Conservation (phyloP, 2,329 filamentous ascomycete genomes). For the Lecanosticta acicola region DNA sequence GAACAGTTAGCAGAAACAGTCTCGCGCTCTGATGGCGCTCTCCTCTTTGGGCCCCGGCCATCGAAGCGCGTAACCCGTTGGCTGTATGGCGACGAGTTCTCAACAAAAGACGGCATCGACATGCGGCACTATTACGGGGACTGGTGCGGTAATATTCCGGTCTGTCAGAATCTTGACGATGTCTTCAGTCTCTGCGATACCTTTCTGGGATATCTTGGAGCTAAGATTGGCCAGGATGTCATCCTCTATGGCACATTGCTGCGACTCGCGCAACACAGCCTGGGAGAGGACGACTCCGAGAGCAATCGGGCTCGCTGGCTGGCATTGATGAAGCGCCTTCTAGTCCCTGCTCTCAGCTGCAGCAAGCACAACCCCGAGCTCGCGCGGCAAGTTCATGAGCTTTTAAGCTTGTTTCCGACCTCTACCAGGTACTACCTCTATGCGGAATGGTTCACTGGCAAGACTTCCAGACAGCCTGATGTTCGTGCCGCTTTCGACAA, state of each 20-base stretch:
- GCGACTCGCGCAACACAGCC: slow-evolving; percentile 74
- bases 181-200: slow-evolving; percentile 81
- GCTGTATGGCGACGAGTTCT: slow-evolving; percentile 74
- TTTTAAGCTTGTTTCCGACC: slow-evolving; percentile 73
- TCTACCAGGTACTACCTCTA: slow-evolving; percentile 81
- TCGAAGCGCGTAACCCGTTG: slow-evolving; percentile 69
- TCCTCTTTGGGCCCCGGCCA: slow-evolving; percentile 46
- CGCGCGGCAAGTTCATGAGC: slow-evolving; percentile 78
- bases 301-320: slow-evolving; percentile 74
- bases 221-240: slow-evolving; percentile 82
- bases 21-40: slow-evolving; percentile 61
- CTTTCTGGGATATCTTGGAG: slow-evolving; percentile 76
- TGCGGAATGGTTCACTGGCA: slow-evolving; percentile 84
- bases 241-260: slow-evolving; percentile 72
- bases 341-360: slow-evolving; percentile 84
- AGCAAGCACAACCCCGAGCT: slow-evolving; percentile 77
- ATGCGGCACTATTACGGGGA: slow-evolving; percentile 98
- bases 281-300: slow-evolving; percentile 63
- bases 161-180: slow-evolving; percentile 87
- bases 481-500: slow-evolving; percentile 73
- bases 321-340: slow-evolving; percentile 71
- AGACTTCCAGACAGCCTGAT: slow-evolving; percentile 63
- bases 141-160: slow-evolving; percentile 86
- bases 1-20: slow-evolving; percentile 58
- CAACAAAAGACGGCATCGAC: slow-evolving; percentile 64